These are phyloP conservation scores for Ganoderma sp. DNA, from an alignment of 1,284 basidiomycete genomes.

Conservation along the genomic window DNA sequence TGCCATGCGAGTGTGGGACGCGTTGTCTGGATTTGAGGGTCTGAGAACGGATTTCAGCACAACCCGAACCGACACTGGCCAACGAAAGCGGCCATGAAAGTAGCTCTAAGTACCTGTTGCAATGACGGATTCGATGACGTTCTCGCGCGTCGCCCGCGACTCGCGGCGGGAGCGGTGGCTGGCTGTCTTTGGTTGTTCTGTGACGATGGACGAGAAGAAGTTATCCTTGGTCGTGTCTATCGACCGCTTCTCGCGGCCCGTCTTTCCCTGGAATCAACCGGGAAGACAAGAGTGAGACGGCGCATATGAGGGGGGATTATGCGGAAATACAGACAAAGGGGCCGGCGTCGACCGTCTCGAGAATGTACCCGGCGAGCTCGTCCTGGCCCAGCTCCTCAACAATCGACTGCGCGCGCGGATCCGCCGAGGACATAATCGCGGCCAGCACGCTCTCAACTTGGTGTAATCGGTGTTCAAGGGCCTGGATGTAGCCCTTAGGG, in stretches of 20 bases:
- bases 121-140: constrained; percentile 71
- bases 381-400: constrained; percentile 74
- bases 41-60: constrained; percentile 4
- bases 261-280: constrained; percentile 59
- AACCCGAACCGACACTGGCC: neutral
- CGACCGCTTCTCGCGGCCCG: constrained; percentile 58
- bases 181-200: constrained; percentile 52
- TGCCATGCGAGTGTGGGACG: constrained; percentile 78
- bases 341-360: constrained; percentile 73
- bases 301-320: neutral
- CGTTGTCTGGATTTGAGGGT: constrained; percentile 57
- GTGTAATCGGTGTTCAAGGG: constrained; percentile 86
- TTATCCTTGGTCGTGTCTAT: constrained; percentile 62
- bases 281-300: neutral
- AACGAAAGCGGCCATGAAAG: neutral
- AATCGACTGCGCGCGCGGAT: constrained; percentile 65
- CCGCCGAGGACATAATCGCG: constrained; percentile 70
- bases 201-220: constrained; percentile 76
- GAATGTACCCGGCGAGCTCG: constrained; percentile 71
- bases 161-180: constrained; percentile 68
- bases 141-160: constrained; percentile 75
- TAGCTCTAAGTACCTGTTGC: constrained; percentile 17
- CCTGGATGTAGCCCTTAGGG: constrained; percentile 89
- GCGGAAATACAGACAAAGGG: constrained; percentile 61
- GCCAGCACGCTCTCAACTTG: constrained; percentile 87